Percentiles rank a stretch among this genome's conserved stretches.
Evolutionary conservation across 345 rosid species (phyloP).

Genomic region (Eucalyptus coolabah): DNA sequence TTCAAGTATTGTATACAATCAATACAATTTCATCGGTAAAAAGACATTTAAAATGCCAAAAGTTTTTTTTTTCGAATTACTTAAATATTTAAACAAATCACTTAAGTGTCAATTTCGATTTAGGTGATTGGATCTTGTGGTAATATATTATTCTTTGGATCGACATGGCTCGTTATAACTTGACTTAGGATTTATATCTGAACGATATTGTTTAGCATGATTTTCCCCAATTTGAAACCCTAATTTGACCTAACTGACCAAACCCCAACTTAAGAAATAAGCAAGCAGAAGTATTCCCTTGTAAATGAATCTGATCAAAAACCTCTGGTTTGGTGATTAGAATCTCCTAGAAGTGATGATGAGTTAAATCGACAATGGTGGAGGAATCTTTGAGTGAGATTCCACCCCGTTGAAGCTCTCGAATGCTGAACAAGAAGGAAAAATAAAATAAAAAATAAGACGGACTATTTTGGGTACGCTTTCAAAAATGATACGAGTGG

Average conservation of each 20-base stretch:
- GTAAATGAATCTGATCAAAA: background rate
- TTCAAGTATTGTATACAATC: rapidly evolving
- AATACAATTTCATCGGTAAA: background rate
- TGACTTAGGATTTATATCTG: background rate
- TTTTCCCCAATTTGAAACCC: background rate
- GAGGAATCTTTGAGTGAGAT: too few relatives aligned
- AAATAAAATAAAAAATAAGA: too few relatives aligned
- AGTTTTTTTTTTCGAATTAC: rapidly evolving
- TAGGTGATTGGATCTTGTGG: too few relatives aligned
- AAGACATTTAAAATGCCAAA: background rate
- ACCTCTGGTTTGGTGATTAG: background rate
- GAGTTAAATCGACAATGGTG: background rate
- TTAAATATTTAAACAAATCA: too few relatives aligned
- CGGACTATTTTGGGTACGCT: too few relatives aligned
- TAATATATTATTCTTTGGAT: too few relatives aligned
- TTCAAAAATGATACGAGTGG: too few relatives aligned
- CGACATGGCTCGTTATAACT: too few relatives aligned
- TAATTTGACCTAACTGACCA: background rate
- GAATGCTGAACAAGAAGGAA: background rate
- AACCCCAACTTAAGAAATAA: background rate
- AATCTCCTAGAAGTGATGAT: background rate
- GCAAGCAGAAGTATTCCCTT: background rate
- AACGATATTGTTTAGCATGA: too few relatives aligned
- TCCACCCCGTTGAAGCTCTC: background rate
- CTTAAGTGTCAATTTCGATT: too few relatives aligned